phyloP scores from a whole-genome alignment of 352 stramenopile genomes.

The Nothophytophthora sp. region DNA sequence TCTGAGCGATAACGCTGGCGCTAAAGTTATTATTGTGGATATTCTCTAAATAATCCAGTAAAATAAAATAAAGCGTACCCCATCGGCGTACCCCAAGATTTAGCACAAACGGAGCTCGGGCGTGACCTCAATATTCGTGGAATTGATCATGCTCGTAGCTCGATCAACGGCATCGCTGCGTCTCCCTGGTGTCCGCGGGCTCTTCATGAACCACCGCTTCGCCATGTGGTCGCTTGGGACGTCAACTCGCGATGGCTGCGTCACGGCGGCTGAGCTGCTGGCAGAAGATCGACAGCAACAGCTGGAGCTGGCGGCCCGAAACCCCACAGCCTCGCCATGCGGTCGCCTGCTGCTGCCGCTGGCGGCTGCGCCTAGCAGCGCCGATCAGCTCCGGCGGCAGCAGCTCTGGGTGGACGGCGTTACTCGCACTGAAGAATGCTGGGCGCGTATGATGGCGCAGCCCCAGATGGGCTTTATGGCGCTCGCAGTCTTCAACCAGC shows the following conservation, averaged over 20 bases:
- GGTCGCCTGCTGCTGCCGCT: constrained; percentile 35
- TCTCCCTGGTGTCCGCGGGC: constrained; percentile 6
- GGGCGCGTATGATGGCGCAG: constrained; percentile 10
- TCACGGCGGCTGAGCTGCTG: constrained; percentile 24
- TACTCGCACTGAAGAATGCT: constrained; percentile 7
- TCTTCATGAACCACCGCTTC: constrained; percentile 28
- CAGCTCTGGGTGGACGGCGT: constrained; percentile 20
- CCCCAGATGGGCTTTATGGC: constrained; percentile 19
- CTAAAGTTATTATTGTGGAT: too few species aligned
- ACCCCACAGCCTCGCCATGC: constrained; percentile 1
- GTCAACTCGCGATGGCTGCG: background rate
- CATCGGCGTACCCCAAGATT: too few species aligned
- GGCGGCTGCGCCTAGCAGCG: constrained; percentile 10
- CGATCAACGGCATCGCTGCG: background rate
- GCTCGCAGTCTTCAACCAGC: constrained; percentile 28
- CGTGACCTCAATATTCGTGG: too few species aligned
- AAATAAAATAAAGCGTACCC: too few species aligned
- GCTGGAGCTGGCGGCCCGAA: constrained; percentile 12
- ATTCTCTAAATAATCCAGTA: too few species aligned
- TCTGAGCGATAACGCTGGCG: too few species aligned
- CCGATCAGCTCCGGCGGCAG: constrained; percentile 6
- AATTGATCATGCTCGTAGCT: too few species aligned
- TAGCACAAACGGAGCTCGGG: too few species aligned
- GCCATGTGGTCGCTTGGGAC: constrained; percentile 34
- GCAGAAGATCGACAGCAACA: constrained; percentile 23